phyloP scores from a whole-genome alignment of 495 filamentous ascomycete genomes.

The Aspergillus bertholletiae region DNA sequence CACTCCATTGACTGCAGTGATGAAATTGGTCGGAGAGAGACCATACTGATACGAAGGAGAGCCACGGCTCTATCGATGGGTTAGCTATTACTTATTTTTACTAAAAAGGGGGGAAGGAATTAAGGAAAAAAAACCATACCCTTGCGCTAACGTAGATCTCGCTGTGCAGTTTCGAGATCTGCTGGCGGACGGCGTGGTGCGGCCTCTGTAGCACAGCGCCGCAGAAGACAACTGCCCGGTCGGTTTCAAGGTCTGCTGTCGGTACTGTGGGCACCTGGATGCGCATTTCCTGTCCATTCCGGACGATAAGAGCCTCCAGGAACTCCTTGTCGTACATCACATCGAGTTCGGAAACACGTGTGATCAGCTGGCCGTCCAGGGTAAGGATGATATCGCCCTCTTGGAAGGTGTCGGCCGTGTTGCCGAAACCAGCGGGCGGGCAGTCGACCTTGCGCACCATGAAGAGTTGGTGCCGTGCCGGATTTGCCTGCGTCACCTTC shows the following conservation, averaged over 20 bases:
- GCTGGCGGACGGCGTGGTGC: constrained; percentile 94
- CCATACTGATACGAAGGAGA: constrained; percentile 90
- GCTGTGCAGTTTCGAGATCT: constrained; percentile 93
- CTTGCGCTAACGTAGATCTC: constrained; percentile 94
- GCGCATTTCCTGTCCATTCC: constrained; percentile 73
- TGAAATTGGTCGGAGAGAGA: constrained; percentile 93
- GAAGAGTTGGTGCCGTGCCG: constrained; percentile 91
- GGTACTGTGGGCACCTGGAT: constrained; percentile 82
- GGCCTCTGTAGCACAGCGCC: constrained; percentile 90
- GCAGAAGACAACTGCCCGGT: constrained; percentile 89
- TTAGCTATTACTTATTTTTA: constrained; percentile 6
- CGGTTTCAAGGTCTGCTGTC: constrained; percentile 87
- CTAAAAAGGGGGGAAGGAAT: no score
- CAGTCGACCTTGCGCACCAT: constrained; percentile 94
- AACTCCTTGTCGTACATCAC: constrained; percentile 89
- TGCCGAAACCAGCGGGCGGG: constrained; percentile 46
- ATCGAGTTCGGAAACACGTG: constrained; percentile 86
- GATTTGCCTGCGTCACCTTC: constrained; percentile 79
- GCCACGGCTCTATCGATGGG: constrained; percentile 54
- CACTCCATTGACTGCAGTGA: constrained; percentile 88
- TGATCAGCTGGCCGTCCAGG: constrained; percentile 88
- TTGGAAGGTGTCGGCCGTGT: constrained; percentile 50
- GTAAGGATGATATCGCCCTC: constrained; percentile 94
- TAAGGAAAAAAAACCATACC: constrained; percentile 36
- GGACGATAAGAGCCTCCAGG: constrained; percentile 83